Evolutionary conservation across 106 monocot genomes (phyloP).

Genomic region (Dendrobium chrysotoxum): DNA sequence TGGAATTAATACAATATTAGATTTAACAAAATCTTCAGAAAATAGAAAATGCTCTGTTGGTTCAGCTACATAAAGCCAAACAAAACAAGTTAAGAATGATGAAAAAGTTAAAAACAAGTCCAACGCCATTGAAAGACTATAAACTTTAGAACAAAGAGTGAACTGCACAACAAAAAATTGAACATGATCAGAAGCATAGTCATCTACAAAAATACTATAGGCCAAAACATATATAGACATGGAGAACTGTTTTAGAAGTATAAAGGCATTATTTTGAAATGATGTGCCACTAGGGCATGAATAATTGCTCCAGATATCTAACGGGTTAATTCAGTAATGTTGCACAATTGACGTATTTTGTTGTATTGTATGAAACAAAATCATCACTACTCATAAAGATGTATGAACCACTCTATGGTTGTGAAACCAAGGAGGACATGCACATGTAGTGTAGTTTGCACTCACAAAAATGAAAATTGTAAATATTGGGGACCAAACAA

Average conservation of each 20-base stretch:
- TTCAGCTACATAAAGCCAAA: neutral
- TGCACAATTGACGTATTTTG: neutral
- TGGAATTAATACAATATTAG: constrained; percentile 31
- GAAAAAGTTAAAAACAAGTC: neutral
- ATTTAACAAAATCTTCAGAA: neutral
- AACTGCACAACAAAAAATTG: neutral
- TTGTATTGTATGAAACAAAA: neutral
- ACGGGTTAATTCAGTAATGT: neutral
- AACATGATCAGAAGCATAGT: neutral
- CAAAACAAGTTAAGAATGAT: neutral
- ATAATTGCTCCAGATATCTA: neutral
- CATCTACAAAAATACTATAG: neutral
- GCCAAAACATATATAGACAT: neutral
- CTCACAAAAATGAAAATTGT: neutral
- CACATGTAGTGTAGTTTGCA: no score
- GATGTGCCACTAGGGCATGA: neutral
- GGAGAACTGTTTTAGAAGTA: neutral
- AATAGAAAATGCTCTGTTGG: neutral
- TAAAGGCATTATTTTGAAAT: neutral
- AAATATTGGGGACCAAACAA: neutral
- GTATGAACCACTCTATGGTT: no score
- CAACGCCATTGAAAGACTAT: neutral
- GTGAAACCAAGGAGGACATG: no score
- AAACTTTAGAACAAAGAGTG: neutral
- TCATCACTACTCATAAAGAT: neutral